Base-by-base conservation (phyloP, 225 moss, liverwort and hornwort genomes). In the Physcomitrium patens region DNA sequence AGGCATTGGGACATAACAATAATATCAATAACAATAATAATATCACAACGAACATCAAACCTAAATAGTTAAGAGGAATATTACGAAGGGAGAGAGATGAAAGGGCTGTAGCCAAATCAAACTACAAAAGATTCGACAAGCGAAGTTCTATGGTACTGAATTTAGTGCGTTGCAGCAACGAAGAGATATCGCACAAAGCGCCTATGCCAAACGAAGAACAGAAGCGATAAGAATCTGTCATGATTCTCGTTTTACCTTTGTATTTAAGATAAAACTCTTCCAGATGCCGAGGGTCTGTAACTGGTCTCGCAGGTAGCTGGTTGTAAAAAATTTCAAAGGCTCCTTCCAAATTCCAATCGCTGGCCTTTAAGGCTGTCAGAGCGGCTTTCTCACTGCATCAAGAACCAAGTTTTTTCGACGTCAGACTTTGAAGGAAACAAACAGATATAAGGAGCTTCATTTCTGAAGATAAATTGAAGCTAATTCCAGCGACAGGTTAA, bases 261-360 rank as follows among this genome's bases (percentile, higher is more conserved):
- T 91, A 94, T 71, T 91, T 87, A 69, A 87, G 43, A 59, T 94
- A 91, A 3, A 94, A 78, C 84, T 91, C 93, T 83, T 94, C 93
- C 81, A 94, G 76, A 83, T 88, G 86, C 31, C 91, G 91, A 59
- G 91, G 91, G 46, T 94, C 93, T 46, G 91, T 94, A 20, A 87
- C 71, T 37, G 93, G 93, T 77, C 88, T 86, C 67, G 91, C 84
- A 66, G 93, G 93, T 64, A 89, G 93, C 78, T 91, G 91, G 63
- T 86, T 91, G 79, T 89, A 94, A 64, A 94, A 94, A 68, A 87
- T 87, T 79, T 94, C 93, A 64, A 94, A 94, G 65, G 93, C 93
- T 74, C 93, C 93, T 85, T 94, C 93, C 73, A 94, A 76, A 80
- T 94, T 94, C 93, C 93, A 94, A 67, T 94, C 93, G 73, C 93